phyloP scores from a whole-genome alignment of 331 rosid species.

The Rhamnella rubrinervis region DNA sequence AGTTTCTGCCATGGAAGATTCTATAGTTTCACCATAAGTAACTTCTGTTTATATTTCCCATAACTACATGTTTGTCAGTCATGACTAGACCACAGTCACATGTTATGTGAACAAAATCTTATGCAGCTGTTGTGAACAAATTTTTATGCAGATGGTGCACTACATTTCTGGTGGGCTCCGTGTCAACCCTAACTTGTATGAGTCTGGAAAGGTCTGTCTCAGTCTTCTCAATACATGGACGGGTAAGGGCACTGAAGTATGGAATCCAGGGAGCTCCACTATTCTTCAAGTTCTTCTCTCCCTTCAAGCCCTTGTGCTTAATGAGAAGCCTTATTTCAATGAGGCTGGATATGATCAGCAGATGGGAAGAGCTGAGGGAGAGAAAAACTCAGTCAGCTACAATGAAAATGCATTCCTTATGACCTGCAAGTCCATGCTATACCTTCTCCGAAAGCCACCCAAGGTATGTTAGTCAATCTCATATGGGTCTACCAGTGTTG shows the following conservation, averaged over 20 bases:
- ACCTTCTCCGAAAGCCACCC: slow-evolving; percentile 68
- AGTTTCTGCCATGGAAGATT: not conserved
- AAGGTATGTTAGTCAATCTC: slow-evolving; percentile 46
- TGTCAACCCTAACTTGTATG: slow-evolving; percentile 88
- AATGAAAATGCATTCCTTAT: slow-evolving; percentile 94
- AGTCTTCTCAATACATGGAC: slow-evolving; percentile 93
- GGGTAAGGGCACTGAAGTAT: slow-evolving; percentile 73
- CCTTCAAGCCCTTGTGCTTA: slow-evolving; percentile 95
- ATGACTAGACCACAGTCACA: too few relatives aligned
- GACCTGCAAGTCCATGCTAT: slow-evolving; percentile 83
- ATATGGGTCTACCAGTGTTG: not conserved
- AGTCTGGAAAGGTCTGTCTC: slow-evolving; percentile 94
- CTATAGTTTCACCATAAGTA: too few relatives aligned
- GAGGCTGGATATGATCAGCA: slow-evolving; percentile 97
- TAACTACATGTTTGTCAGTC: not conserved
- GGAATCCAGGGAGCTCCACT: slow-evolving; percentile 80
- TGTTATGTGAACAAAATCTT: slow-evolving; percentile 1
- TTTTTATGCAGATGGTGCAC: slow-evolving; percentile 76
- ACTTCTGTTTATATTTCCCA: not conserved
- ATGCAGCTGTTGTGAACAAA: slow-evolving; percentile 19
- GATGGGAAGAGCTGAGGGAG: slow-evolving; percentile 89
- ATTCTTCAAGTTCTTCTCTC: slow-evolving; percentile 96
- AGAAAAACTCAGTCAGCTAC: slow-evolving; percentile 87
- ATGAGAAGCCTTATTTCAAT: slow-evolving; percentile 95
- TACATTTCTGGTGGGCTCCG: slow-evolving; percentile 86